Base-by-base conservation (phyloP, 768 basidiomycete genomes). In the Amanita polypyramis region DNA sequence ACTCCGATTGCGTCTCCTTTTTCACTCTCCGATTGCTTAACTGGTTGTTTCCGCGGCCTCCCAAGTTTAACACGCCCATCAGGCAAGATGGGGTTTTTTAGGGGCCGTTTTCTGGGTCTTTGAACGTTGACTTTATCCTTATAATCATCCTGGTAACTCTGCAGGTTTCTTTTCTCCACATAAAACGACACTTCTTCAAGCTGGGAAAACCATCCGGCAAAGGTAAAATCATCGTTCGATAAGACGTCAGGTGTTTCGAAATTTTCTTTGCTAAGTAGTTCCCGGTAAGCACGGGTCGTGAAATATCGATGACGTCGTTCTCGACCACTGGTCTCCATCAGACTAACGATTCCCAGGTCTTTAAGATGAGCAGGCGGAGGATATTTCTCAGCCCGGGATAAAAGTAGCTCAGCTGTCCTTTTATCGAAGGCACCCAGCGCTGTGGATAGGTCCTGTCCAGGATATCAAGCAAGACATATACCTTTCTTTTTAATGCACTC, bases 301-400 rank as follows among this genome's bases (percentile, higher is more conserved):
- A 79, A 93, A 59, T 90, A 90, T 52, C 90, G 75, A 60, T 90
- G 79, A 19, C 90, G 83, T 23, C 91, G 82, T 65, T 97, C 89
- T 30, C 91, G 79, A 4, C 89, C 89, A 52, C 74, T 72, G 0
- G 79, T 88, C 64, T 96, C 94, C 74, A 84, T 82, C 23, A 88
- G 62, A 32, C 80, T 76, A 17, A 75, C 74, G 43, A 89, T 75
- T 21, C 79, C 74, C 34, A 87, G 68, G 60, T 92, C 85, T 44
- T 69, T 69, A 11, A 93, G 74, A 61, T 91, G 88, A 4, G 75
- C 51, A 3, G 90, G 90, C 11, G 81, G 79, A 8, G 69, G 70
- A 50, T 59, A 70, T 56, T 73, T 80, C 54, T 80, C 80, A 17
- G 85, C 77, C 37, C 85, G 77, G 12, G 74, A 71, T 27, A 93